Conservation (phyloP, 768 basidiomycete species). For the Thelephora ganbajun region DNA sequence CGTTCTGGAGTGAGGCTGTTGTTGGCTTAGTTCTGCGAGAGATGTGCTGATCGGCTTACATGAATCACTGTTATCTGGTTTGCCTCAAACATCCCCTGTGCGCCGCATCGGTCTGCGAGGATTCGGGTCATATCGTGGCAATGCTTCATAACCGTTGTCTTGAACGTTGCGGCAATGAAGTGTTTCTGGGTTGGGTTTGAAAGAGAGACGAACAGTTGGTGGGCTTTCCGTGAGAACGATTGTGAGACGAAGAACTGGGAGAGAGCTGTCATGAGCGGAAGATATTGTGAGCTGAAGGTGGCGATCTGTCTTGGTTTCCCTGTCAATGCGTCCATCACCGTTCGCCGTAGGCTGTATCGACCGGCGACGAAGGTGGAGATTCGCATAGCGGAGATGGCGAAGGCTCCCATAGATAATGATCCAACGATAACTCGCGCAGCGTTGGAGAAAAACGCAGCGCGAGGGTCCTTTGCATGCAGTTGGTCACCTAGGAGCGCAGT, state of each 20-base stretch:
- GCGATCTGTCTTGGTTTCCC: constrained; percentile 43
- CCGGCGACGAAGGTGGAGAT: constrained; percentile 39
- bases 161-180: constrained; percentile 40
- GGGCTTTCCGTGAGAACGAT: constrained; percentile 28
- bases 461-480: constrained; percentile 4
- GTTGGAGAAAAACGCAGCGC: constrained; percentile 7
- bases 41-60: constrained; percentile 18
- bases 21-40: constrained; percentile 9
- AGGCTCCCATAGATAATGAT: constrained; percentile 10
- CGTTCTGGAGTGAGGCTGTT: constrained; percentile 17
- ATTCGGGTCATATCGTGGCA: constrained; percentile 35
- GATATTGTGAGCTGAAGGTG: constrained; percentile 51
- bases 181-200: constrained; percentile 28
- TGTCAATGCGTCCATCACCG: constrained; percentile 16
- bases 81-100: constrained; percentile 50
- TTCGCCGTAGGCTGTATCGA: constrained; percentile 43
- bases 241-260: constrained; percentile 38
- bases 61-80: constrained; percentile 46
- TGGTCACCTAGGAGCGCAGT: constrained; percentile 13
- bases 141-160: constrained; percentile 40
- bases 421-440: constrained; percentile 14
- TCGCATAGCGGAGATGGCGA: constrained; percentile 33
- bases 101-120: constrained; percentile 52
- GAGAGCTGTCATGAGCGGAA: constrained; percentile 39
- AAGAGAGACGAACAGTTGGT: constrained; percentile 13